phyloP scores from a whole-genome alignment of 2,329 filamentous ascomycete genomes.

The Penicillium hordei region DNA sequence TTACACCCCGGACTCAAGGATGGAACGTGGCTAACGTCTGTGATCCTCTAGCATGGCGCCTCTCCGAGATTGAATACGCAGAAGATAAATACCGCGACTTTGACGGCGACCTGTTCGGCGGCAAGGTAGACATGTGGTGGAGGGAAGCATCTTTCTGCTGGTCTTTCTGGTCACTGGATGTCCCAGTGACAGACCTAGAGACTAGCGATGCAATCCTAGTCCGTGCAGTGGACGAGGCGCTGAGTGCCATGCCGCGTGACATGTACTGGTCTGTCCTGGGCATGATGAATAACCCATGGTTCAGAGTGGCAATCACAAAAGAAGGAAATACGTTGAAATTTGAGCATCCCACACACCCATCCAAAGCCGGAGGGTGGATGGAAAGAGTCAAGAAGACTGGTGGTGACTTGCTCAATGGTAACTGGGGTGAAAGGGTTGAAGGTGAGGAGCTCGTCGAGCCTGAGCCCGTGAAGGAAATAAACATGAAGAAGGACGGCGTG shows the following conservation, averaged over 20 bases:
- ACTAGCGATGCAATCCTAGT: conserved; percentile 72
- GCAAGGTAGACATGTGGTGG: conserved; percentile 76
- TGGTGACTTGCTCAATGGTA: conserved; percentile 75
- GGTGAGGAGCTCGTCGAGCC: conserved; percentile 47
- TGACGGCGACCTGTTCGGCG: conserved; percentile 67
- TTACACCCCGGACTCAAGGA: neutral
- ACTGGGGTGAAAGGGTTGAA: conserved; percentile 74
- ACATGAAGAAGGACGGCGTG: conserved; percentile 71
- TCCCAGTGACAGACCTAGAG: conserved; percentile 62
- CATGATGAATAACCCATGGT: conserved; percentile 99
- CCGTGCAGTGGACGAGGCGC: conserved; percentile 83
- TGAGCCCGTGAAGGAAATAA: conserved; percentile 64
- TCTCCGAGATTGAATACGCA: conserved; percentile 76
- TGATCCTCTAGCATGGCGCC: conserved; percentile 58
- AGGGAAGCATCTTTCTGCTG: conserved; percentile 83
- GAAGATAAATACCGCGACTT: conserved; percentile 78
- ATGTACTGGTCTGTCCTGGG: conserved; percentile 96
- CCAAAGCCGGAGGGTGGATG: conserved; percentile 86
- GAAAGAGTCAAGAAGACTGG: conserved; percentile 80
- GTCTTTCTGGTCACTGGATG: conserved; percentile 82
- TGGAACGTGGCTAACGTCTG: conserved; percentile 12
- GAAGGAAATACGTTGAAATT: conserved; percentile 68
- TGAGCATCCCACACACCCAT: conserved; percentile 84
- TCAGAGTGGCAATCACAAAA: conserved; percentile 71
- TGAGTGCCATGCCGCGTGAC: conserved; percentile 82